phyloP scores from a whole-genome alignment of 2,329 filamentous ascomycete species.

The Pezicula radicicola region DNA sequence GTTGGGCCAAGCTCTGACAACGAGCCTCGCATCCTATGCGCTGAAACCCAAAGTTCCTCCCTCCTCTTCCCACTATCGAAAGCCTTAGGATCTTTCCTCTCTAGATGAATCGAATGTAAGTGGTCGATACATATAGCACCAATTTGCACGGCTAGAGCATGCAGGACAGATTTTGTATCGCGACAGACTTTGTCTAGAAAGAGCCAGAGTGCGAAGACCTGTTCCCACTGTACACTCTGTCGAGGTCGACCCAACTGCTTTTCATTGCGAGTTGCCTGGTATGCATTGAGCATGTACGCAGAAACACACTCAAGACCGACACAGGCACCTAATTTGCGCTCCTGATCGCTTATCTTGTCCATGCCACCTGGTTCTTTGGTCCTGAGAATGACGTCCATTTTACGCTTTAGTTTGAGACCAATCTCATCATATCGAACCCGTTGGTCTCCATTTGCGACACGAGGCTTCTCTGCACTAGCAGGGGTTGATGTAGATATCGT shows the following conservation, averaged over 20 bases:
- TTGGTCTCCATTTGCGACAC: constrained; percentile 19
- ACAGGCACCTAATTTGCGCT: constrained; percentile 21
- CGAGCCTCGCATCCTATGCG: constrained; percentile 19
- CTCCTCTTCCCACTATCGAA: constrained; percentile 29
- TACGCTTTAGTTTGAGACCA: constrained; percentile 25
- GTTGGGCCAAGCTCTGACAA: constrained; percentile 19
- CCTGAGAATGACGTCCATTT: constrained; percentile 26
- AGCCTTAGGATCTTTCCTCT: constrained; percentile 21
- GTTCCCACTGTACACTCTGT: constrained; percentile 1
- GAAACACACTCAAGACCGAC: constrained; percentile 24
- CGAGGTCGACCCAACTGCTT: not conserved
- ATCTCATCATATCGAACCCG: constrained; percentile 12
- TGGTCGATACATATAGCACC: not conserved
- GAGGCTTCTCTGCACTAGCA: constrained; percentile 26
- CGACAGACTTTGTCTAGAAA: constrained; percentile 1
- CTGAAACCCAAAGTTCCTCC: constrained; percentile 17
- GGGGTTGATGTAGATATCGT: constrained; percentile 27
- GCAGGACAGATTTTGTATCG: not conserved
- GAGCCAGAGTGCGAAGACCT: constrained; percentile 3
- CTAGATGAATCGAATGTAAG: not conserved
- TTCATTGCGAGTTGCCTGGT: not conserved
- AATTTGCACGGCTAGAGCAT: not conserved
- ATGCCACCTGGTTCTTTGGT: constrained; percentile 14
- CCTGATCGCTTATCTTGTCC: constrained; percentile 11
- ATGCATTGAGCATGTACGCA: constrained; percentile 21